Evolutionary conservation across 139 green algal genomes (phyloP).

Genomic region (Chlorella sorokiniana): DNA sequence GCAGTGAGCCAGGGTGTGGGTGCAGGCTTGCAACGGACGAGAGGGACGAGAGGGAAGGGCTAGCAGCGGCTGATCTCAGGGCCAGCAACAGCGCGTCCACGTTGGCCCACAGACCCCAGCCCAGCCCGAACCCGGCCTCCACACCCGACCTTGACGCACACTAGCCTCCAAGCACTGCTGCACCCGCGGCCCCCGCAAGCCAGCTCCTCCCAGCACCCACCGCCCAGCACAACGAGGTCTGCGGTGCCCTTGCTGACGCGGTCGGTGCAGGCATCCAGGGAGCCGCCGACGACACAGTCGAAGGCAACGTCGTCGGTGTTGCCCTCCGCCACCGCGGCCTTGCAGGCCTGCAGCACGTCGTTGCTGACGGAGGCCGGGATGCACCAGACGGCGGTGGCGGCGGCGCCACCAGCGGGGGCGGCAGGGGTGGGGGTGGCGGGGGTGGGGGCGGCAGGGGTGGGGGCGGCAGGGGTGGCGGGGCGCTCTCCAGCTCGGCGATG

Average conservation of each 20-base stretch:
- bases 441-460: neutral
- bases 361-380: neutral
- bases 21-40: no score
- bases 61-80: no score
- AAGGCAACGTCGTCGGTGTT: slow-evolving; percentile 15
- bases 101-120: no score
- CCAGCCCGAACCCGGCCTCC: no score
- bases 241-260: neutral
- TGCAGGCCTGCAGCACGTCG: neutral
- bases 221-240: slow-evolving; percentile 21
- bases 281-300: slow-evolving; percentile 24
- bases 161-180: no score
- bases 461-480: neutral
- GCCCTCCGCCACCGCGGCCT: neutral
- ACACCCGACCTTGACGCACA: no score
- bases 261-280: slow-evolving; percentile 15
- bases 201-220: neutral
- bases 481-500: neutral
- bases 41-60: no score
- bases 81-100: no score
- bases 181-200: neutral
- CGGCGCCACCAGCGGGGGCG: neutral
- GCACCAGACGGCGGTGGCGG: slow-evolving; percentile 1
- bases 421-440: neutral
- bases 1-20: no score